Percentiles rank a stretch among this genome's conserved stretches.
phyloP scores from a whole-genome alignment of 768 basidiomycete species.

The Hypholoma fasciculare region DNA sequence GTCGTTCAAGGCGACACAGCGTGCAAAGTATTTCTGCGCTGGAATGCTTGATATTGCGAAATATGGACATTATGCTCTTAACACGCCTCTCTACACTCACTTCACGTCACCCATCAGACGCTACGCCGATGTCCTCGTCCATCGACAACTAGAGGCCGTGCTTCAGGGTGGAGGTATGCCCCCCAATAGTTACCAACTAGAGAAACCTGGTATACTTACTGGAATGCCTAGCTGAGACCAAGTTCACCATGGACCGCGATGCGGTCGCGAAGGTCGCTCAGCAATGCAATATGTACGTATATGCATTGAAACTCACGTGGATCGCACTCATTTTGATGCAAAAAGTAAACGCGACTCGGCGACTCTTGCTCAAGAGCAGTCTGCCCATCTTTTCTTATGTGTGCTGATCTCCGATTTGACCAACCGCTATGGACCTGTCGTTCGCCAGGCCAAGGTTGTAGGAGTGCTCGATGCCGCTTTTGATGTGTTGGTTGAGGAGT shows the following conservation, averaged over 20 bases:
- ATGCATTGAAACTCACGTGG: background rate
- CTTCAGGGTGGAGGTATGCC: slow-evolving; percentile 66
- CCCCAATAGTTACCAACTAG: slow-evolving; percentile 8
- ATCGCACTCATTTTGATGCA: background rate
- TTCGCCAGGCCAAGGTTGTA: slow-evolving; percentile 93
- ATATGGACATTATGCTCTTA: slow-evolving; percentile 92
- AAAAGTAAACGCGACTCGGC: slow-evolving; percentile 88
- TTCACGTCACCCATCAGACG: slow-evolving; percentile 93
- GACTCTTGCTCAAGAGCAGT: slow-evolving; percentile 92
- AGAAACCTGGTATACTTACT: slow-evolving; percentile 1
- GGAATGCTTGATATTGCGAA: slow-evolving; percentile 99
- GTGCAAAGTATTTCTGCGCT: slow-evolving; percentile 97
- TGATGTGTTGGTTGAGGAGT: slow-evolving; percentile 94
- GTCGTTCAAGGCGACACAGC: slow-evolving; percentile 88
- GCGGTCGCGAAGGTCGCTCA: slow-evolving; percentile 97
- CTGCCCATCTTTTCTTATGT: slow-evolving; percentile 92
- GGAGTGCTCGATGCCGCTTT: slow-evolving; percentile 98
- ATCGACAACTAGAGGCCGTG: slow-evolving; percentile 93
- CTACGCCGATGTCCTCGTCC: slow-evolving; percentile 92
- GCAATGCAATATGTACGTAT: slow-evolving; percentile 90
- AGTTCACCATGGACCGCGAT: slow-evolving; percentile 97
- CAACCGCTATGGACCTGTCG: slow-evolving; percentile 90
- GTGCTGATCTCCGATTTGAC: slow-evolving; percentile 94
- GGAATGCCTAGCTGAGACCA: slow-evolving; percentile 57
- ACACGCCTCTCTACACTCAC: slow-evolving; percentile 88